These are phyloP conservation scores for Brasenia schreberi DNA, from an alignment of 164 flowering plant genomes.

Conservation along the genomic window DNA sequence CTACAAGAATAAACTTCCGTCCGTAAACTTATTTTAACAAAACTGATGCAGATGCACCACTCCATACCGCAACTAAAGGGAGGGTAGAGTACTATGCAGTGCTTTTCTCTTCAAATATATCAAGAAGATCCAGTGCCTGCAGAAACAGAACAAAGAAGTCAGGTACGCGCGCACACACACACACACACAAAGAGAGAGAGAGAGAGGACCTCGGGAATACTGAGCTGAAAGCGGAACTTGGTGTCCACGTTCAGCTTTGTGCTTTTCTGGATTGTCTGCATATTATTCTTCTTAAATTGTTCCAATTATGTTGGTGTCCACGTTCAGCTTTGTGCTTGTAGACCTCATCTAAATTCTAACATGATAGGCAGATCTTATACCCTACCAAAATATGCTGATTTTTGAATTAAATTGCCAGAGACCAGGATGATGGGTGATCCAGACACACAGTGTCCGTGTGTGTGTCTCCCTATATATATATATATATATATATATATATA, in stretches of 20 bases:
- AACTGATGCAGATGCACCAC: not conserved
- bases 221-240: slow-evolving; percentile 92
- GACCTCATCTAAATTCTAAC: too few relatives aligned
- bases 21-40: not conserved
- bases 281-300: too few relatives aligned
- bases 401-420: too few relatives aligned
- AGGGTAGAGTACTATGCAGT: not conserved
- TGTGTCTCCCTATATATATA: not conserved
- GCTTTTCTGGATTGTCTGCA: too few relatives aligned
- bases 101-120: slow-evolving; percentile 28
- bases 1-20: not conserved
- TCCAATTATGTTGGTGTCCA: too few relatives aligned
- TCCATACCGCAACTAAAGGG: not conserved
- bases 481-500: too few relatives aligned
- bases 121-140: slow-evolving; percentile 63
- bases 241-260: too few relatives aligned
- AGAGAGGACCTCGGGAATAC: slow-evolving; percentile 62
- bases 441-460: too few relatives aligned
- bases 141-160: slow-evolving; percentile 3
- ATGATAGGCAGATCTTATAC: too few relatives aligned
- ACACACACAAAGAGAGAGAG: not conserved
- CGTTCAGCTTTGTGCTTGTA: too few relatives aligned
- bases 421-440: too few relatives aligned
- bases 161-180: not conserved
- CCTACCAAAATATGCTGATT: too few relatives aligned